Evolutionary conservation across 2,329 filamentous ascomycete species (phyloP), one percentile per base, ranked within the genome.

Genomic region (Alternaria gaisen): DNA sequence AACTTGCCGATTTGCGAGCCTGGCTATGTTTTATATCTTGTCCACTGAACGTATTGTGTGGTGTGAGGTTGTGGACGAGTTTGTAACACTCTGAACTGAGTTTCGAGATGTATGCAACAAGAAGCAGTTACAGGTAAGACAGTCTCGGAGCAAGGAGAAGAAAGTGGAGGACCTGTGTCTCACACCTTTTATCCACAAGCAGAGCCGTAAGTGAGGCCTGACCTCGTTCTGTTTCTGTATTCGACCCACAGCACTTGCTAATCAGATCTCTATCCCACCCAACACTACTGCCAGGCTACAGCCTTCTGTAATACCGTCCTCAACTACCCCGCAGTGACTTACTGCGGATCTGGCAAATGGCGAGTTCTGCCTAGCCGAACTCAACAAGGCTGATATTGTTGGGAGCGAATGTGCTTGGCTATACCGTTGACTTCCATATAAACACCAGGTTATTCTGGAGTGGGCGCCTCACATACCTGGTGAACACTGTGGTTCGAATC

Each of bases 161-260:
- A 40, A 20, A 47, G 47, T 44, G 24, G 47, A 46, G 22, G n/a
- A 52, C 47, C 46, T 43, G 30, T 14, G 40, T 44, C 43, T 57
- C 58, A 28, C 42, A 63, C 66, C 59, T 64, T 65, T 63, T 65
- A 64, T 60, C 56, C 38, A 20, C 40, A 40, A 28, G 51, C 48
- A 56, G 61, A 63, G 65, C 58, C 53, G 46, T 58, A 59, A 59
- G 48, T 1, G 51, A 53, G 57, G 50, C 48, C 64, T 63, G 43
- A 43, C 32, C 48, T 46, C 24, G 41, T 18, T 42, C 50, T 8
- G n/a, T 3, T 12, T 28, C 14, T 14, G 16, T 32, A 30, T 3
- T 4, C 20, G 14, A 40, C 38, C 24, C 18, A 46, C 46, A 36
- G 2, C 20, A 5, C 30, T 41, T 38, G 26, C 46, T 55, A 55